Conservation (phyloP, 495 filamentous ascomycete genomes). For the Achaetomiella virescens region DNA sequence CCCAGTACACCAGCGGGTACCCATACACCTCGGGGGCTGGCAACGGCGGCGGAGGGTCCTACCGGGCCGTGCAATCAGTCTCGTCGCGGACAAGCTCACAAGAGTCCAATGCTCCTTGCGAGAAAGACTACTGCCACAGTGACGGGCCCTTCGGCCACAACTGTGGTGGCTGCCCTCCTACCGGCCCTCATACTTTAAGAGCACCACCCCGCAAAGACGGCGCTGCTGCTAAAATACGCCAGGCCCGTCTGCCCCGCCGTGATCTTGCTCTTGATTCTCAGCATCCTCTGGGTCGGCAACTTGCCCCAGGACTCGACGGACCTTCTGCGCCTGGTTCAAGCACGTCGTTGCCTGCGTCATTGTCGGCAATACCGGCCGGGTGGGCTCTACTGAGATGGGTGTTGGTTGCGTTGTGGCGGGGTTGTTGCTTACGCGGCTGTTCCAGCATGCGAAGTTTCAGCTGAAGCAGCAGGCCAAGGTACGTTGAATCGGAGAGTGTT, state of each 20-base stretch:
- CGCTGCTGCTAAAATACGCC: neutral
- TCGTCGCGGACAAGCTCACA: no score
- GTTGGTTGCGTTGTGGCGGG: conserved; percentile 9
- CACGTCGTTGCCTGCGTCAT: neutral
- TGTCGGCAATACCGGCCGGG: neutral
- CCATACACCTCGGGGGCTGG: neutral
- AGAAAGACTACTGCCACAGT: no score
- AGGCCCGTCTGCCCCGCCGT: no score
- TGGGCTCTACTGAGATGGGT: conserved; percentile 4
- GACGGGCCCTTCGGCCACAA: neutral
- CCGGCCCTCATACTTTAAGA: no score
- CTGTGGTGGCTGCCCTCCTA: neutral
- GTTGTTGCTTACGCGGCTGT: conserved; percentile 10
- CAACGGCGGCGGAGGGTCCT: neutral
- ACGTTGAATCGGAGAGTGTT: neutral
- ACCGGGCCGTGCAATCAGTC: neutral
- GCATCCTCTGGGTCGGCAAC: no score
- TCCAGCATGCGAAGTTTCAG: conserved; percentile 4
- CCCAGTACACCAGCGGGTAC: neutral
- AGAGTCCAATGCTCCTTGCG: no score
- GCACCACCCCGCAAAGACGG: no score
- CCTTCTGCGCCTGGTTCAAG: neutral
- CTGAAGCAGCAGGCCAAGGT: neutral
- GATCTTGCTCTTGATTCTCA: no score
- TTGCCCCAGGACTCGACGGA: no score